Evolutionary conservation across 2,329 filamentous ascomycete species (phyloP).

Genomic region (Apiospora arundinis): DNA sequence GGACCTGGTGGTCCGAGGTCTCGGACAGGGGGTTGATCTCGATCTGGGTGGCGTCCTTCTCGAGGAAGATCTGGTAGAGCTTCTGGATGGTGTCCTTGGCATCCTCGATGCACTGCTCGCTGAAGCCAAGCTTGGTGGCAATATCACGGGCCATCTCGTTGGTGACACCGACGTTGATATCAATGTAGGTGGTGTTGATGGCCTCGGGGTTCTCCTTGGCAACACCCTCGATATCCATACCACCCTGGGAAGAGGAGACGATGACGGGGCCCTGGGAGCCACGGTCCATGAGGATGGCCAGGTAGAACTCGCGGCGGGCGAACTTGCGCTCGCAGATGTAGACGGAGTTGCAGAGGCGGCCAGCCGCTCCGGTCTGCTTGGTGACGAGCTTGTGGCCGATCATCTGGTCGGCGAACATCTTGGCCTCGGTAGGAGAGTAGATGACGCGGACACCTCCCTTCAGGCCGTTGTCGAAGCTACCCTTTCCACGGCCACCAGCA

Average conservation of each 20-base stretch:
- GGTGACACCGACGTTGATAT: conserved; percentile 94
- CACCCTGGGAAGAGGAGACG: conserved; percentile 96
- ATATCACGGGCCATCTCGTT: conserved; percentile 93
- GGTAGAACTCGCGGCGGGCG: conserved; percentile 97
- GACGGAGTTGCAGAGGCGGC: conserved; percentile 94
- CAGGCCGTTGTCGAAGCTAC: conserved; percentile 95
- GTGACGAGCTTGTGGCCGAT: conserved; percentile 99
- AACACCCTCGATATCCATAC: conserved; percentile 98
- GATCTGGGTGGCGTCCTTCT: conserved; percentile 98
- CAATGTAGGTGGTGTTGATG: conserved; percentile 90
- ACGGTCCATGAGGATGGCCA: conserved; percentile 98
- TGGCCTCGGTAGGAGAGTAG: conserved; percentile 95
- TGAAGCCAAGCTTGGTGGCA: conserved; percentile 92
- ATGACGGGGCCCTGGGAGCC: conserved; percentile 90
- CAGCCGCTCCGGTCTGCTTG: conserved; percentile 95
- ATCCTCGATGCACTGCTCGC: conserved; percentile 94
- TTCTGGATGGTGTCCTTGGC: conserved; percentile 98
- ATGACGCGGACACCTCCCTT: conserved; percentile 99
- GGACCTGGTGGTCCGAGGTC: conserved; percentile 96
- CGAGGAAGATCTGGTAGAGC: conserved; percentile 97
- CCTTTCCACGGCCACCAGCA: conserved; percentile 96
- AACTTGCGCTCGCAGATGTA: conserved; percentile 99
- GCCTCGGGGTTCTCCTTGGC: conserved; percentile 97
- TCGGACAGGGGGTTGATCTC: conserved; percentile 99
- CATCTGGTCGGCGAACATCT: conserved; percentile 99